Percentiles rank a stretch among this genome's conserved stretches.
Evolutionary conservation across 2,329 filamentous ascomycete genomes (phyloP).

Genomic region (Penicillium sclerotiorum): DNA sequence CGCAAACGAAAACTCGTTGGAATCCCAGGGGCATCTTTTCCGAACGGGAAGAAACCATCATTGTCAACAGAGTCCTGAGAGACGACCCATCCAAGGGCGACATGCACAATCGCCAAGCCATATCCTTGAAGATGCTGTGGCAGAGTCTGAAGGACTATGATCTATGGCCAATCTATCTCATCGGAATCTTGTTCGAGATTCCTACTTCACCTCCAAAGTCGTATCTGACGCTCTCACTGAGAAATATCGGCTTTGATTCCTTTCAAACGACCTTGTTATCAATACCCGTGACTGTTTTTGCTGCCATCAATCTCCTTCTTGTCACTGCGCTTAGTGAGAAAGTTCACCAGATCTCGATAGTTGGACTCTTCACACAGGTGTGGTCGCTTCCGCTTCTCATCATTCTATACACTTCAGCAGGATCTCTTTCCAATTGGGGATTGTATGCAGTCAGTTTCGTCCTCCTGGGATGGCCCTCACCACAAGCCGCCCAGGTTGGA

Average conservation of each 20-base stretch:
- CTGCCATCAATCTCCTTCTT: constrained; percentile 35
- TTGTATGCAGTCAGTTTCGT: constrained; percentile 42
- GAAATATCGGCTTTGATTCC: constrained; percentile 13
- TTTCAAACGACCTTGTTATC: constrained; percentile 28
- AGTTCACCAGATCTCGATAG: constrained; percentile 48
- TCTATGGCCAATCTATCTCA: constrained; percentile 42
- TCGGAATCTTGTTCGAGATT: constrained; percentile 42
- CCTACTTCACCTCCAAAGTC: constrained; percentile 46
- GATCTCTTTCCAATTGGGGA: constrained; percentile 45
- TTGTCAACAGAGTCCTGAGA: constrained; percentile 60
- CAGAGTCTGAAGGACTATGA: constrained; percentile 39
- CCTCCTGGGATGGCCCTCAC: constrained; percentile 12
- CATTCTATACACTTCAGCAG: constrained; percentile 42
- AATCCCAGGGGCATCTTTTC: constrained; percentile 65
- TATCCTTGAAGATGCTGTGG: constrained; percentile 35
- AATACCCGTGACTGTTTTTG: constrained; percentile 47
- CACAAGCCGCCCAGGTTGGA: constrained; percentile 52
- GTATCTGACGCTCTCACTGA: constrained; percentile 46
- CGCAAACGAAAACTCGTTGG: constrained; percentile 56
- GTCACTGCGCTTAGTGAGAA: constrained; percentile 31
- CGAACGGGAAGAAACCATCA: constrained; percentile 63
- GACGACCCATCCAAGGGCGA: constrained; percentile 44
- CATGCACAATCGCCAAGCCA: constrained; percentile 41
- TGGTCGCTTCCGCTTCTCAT: constrained; percentile 57
- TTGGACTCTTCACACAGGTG: constrained; percentile 52